A percentile compares a stretch with the other conserved stretches of the same genome.
Conservation (phyloP, 805 yeast species). For the Candida koratica region DNA sequence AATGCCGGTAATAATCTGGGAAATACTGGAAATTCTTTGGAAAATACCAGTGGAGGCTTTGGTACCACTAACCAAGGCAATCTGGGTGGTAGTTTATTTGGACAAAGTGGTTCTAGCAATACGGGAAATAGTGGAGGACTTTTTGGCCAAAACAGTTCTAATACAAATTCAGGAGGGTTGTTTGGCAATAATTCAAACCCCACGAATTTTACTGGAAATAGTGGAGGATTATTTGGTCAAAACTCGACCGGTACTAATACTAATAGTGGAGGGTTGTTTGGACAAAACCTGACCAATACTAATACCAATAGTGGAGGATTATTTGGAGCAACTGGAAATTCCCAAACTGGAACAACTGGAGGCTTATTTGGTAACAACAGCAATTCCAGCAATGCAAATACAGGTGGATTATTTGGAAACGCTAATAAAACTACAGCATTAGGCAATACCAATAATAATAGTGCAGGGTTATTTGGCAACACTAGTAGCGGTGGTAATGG, state of each 20-base stretch:
- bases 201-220: not conserved
- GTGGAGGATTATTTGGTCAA: conserved; percentile 4
- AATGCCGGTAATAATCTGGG: no score
- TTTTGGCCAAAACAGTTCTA: not conserved
- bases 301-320: conserved; percentile 6
- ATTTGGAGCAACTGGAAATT: not conserved
- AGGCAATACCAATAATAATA: conserved; percentile 8
- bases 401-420: conserved; percentile 3
- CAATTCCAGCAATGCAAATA: not conserved
- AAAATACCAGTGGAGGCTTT: no score
- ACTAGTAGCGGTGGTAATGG: not conserved
- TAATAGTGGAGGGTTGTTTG: conserved; percentile 5
- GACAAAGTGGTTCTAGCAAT: conserved; percentile 1
- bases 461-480: conserved; percentile 6
- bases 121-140: not conserved
- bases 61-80: no score
- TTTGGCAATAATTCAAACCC: not conserved
- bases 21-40: no score
- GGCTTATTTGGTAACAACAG: conserved; percentile 2
- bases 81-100: conserved; percentile 4
- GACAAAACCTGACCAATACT: conserved; percentile 1
- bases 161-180: conserved; percentile 4
- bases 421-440: conserved; percentile 1
- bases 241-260: not conserved
- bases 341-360: not conserved